Percentiles rank a stretch among this genome's conserved stretches.
phyloP scores from a whole-genome alignment of 2,329 filamentous ascomycete genomes.

The Fusarium citri region DNA sequence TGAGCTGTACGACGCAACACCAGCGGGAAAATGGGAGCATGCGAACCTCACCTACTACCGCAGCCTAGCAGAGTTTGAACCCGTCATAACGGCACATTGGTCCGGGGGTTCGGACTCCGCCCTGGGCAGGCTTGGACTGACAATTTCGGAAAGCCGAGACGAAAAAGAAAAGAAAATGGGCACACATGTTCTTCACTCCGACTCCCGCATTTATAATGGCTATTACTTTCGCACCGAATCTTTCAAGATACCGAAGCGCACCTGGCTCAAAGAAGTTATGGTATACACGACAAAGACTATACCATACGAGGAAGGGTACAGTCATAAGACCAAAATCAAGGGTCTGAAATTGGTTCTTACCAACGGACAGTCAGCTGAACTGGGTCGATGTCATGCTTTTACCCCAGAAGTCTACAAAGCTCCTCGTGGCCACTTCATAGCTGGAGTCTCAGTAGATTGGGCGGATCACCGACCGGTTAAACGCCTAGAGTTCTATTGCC shows the following conservation, averaged over 20 bases:
- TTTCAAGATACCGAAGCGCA: neutral
- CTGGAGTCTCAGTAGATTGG: neutral
- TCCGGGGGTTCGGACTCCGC: too few species aligned
- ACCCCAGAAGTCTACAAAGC: neutral
- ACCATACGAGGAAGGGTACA: neutral
- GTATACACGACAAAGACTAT: neutral
- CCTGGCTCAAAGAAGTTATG: neutral
- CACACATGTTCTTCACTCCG: too few species aligned
- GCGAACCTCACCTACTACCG: too few species aligned
- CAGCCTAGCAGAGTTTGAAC: too few species aligned
- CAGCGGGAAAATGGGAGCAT: too few species aligned
- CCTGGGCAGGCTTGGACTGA: too few species aligned
- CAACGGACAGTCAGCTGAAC: neutral
- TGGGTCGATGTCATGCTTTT: neutral
- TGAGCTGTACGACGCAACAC: too few species aligned
- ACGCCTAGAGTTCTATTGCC: neutral
- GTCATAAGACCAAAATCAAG: neutral
- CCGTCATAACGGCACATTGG: too few species aligned
- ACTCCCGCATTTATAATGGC: too few species aligned
- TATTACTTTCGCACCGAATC: too few species aligned
- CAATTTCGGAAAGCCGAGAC: too few species aligned
- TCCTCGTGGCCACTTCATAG: neutral
- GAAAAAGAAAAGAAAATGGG: too few species aligned
- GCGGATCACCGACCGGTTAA: neutral
- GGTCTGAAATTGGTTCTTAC: neutral